Evolutionary conservation across 495 filamentous ascomycete genomes (phyloP).

Genomic region (Penicillium chermesinum): DNA sequence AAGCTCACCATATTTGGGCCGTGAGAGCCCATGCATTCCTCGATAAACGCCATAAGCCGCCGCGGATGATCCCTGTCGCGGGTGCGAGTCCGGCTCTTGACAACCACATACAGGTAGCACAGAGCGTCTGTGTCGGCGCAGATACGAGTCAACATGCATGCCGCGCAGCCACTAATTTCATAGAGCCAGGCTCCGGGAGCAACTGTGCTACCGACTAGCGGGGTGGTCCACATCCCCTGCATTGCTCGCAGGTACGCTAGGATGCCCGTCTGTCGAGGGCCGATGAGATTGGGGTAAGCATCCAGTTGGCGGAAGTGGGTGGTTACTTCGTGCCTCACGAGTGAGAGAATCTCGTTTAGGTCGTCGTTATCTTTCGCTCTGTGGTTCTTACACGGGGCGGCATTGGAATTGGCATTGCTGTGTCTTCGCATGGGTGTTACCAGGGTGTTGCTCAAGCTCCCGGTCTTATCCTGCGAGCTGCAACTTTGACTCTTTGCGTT

Average conservation of each 20-base stretch:
- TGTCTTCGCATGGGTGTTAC: no score
- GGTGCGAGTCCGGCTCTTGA: slow-evolving; percentile 29
- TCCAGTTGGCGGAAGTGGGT: slow-evolving; percentile 22
- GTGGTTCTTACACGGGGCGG: slow-evolving; percentile 14
- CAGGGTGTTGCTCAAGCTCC: no score
- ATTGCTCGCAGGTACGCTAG: slow-evolving; percentile 18
- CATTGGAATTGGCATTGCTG: no score
- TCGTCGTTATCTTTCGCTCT: slow-evolving; percentile 19
- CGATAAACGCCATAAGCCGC: slow-evolving; percentile 24
- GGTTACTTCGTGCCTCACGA: slow-evolving; percentile 28
- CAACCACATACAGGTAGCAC: slow-evolving; percentile 23
- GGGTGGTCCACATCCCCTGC: slow-evolving; percentile 30
- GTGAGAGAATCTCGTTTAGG: slow-evolving; percentile 13
- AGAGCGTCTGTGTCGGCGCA: slow-evolving; percentile 14
- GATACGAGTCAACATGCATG: slow-evolving; percentile 39
- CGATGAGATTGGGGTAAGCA: slow-evolving; percentile 13
- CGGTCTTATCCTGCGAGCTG: no score
- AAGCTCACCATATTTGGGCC: slow-evolving; percentile 5
- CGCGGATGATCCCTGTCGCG: slow-evolving; percentile 15
- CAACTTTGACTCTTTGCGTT: no score
- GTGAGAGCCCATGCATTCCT: slow-evolving; percentile 18
- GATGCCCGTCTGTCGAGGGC: slow-evolving; percentile 4
- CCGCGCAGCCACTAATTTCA: slow-evolving; percentile 34
- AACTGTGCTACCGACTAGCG: background rate
- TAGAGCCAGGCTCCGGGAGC: slow-evolving; percentile 11